Percentiles rank a stretch among this genome's conserved stretches.
Evolutionary conservation across 2,329 filamentous ascomycete species (phyloP).

Genomic region (Calonectria fujianensis): DNA sequence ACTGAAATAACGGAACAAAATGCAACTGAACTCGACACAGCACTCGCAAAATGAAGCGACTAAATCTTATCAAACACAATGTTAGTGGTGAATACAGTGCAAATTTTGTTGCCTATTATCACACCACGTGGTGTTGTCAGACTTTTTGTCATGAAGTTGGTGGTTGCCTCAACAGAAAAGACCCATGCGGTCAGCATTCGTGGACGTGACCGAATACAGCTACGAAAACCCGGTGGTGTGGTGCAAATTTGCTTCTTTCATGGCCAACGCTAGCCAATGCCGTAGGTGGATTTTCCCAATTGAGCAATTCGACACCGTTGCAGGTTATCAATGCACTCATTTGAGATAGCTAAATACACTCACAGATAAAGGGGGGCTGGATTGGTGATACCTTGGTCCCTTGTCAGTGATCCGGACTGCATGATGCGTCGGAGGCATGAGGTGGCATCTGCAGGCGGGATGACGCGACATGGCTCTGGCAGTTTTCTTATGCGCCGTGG

Average conservation of each 20-base stretch:
- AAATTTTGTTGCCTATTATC: not conserved
- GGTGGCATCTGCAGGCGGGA: conserved; percentile 15
- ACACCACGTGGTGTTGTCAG: not conserved
- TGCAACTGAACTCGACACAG: too few relatives aligned
- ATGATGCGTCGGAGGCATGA: conserved; percentile 18
- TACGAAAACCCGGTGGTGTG: not conserved
- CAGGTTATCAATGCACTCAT: not conserved
- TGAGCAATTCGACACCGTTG: not conserved
- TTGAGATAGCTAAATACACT: not conserved
- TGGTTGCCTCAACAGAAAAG: not conserved
- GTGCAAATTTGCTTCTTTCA: not conserved
- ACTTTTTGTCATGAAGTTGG: not conserved
- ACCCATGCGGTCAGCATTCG: not conserved
- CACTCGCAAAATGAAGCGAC: too few relatives aligned
- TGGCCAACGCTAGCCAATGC: not conserved
- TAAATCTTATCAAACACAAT: too few relatives aligned
- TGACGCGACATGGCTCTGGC: conserved; percentile 25
- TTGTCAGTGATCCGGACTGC: conserved; percentile 26
- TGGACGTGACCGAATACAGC: not conserved
- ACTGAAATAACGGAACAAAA: too few relatives aligned
- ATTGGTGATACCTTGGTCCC: conserved; percentile 20
- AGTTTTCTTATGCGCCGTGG: conserved; percentile 4
- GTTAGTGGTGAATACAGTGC: too few relatives aligned
- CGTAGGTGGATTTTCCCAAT: not conserved
- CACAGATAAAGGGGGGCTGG: conserved; percentile 1